Evolutionary conservation across 2,329 filamentous ascomycete genomes (phyloP), one percentile per base, ranked within the genome.

Genomic region (Colletotrichum lentis): DNA sequence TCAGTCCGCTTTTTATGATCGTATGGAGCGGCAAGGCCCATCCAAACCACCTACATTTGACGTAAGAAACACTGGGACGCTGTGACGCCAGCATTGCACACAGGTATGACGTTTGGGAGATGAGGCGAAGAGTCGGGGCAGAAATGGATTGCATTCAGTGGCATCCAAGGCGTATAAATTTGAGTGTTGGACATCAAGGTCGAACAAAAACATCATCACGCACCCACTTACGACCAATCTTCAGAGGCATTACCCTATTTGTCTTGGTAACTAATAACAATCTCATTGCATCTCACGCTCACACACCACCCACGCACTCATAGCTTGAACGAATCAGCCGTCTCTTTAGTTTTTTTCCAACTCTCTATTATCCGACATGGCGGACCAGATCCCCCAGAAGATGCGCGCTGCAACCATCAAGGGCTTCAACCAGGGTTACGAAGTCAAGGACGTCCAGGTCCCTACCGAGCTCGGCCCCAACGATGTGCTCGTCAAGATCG

Each of bases 331-430:
- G 8, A 18, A 39, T 22, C 10, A 14, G 16, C 8, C 46, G 27
- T 14, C 2, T 35, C 12, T 12, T 8, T 7, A 11, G 1, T 10
- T n/a, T 4, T 24, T 20, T 24, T 11, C 35, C 8, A 35, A 8
- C 7, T 2, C 2, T 35, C 31, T 35, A 35, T 6, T 7, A 8
- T 35, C 31, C 31, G 10, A 24, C 6, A 68, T 65, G 61, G n/a
- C 62, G 39, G 54, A 60, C 18, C 27, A 68, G 44, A 69, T 74
- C 37, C 74, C 75, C 10, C 35, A 69, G 24, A 49, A 73, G 47
- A 80, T 79, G 77, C 71, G 72, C 62, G 77, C 77, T 6, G 63
- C 76, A 16, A 74, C 75, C 65, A 70, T 79, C 44, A 73, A 73
- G 8, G 70, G 56, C 54, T 66, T 70, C 50, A 67, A 69, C 44